Evolutionary conservation across 768 basidiomycete genomes (phyloP).

Genomic region (Auriculariales sp.): DNA sequence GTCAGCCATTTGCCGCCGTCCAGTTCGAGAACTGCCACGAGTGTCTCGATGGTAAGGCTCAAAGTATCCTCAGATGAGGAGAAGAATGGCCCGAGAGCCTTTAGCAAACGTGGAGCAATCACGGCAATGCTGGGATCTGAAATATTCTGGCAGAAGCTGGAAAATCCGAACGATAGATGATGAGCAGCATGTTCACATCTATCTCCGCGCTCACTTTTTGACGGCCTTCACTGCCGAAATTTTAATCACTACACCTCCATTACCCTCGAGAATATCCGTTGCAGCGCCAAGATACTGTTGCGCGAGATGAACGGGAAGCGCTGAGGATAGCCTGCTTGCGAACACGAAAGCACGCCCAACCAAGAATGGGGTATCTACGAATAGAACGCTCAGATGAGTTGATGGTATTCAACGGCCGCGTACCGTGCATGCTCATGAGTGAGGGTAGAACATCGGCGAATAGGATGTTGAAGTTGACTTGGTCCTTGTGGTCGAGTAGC

Average conservation of each 20-base stretch:
- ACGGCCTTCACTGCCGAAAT: conserved; percentile 88
- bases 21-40: conserved; percentile 65
- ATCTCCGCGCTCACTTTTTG: conserved; percentile 70
- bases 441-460: conserved; percentile 70
- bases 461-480: conserved; percentile 68
- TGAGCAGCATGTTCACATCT: background rate
- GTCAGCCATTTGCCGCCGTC: conserved; percentile 63
- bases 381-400: background rate
- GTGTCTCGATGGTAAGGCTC: conserved; percentile 72
- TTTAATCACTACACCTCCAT: conserved; percentile 73
- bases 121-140: conserved; percentile 44
- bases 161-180: conserved; percentile 1
- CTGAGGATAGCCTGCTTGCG: conserved; percentile 71
- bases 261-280: conserved; percentile 67
- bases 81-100: conserved; percentile 70
- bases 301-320: conserved; percentile 57
- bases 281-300: conserved; percentile 82
- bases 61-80: conserved; percentile 78
- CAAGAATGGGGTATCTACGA: conserved; percentile 71
- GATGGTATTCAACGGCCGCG: conserved; percentile 11
- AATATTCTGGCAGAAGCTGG: conserved; percentile 55
- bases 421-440: conserved; percentile 57
- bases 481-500: conserved; percentile 63
- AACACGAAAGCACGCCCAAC: conserved; percentile 94
- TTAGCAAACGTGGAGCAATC: conserved; percentile 60